Conservation (phyloP, 495 filamentous ascomycete species). For the Xylaria castorea region DNA sequence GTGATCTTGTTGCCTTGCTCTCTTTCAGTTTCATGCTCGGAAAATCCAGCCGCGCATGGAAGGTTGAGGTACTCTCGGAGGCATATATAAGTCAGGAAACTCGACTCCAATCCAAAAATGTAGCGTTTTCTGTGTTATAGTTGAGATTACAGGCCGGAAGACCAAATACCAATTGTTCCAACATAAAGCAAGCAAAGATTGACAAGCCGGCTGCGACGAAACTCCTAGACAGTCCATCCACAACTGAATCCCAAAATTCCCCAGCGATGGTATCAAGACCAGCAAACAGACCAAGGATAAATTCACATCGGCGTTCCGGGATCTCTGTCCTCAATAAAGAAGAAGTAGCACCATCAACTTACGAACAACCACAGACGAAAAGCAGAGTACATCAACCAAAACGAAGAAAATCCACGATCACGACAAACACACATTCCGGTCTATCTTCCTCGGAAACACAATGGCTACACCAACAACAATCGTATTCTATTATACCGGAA, state of each 20-base stretch:
- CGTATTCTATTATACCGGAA: not conserved
- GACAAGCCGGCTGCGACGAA: not conserved
- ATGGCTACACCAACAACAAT: not conserved
- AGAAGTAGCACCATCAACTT: not conserved
- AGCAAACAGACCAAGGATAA: not conserved
- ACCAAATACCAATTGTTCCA: not conserved
- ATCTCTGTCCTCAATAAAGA: not conserved
- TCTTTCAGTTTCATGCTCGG: not conserved
- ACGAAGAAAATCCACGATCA: not conserved
- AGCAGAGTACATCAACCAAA: not conserved
- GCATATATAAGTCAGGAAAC: not conserved
- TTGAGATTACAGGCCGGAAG: not conserved
- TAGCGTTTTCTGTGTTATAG: not conserved
- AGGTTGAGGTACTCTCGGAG: not conserved
- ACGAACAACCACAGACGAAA: not conserved
- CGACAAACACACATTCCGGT: too few species aligned
- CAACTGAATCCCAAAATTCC: not conserved
- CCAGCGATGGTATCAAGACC: not conserved
- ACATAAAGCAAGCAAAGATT: not conserved
- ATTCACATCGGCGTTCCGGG: not conserved
- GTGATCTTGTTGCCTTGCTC: not conserved
- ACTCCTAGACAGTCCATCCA: not conserved
- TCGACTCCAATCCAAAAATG: not conserved
- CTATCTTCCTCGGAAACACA: not conserved
- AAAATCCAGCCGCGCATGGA: not conserved